Base-by-base conservation (phyloP, 2,329 filamentous ascomycete species). In the Monosporascus sp. region DNA sequence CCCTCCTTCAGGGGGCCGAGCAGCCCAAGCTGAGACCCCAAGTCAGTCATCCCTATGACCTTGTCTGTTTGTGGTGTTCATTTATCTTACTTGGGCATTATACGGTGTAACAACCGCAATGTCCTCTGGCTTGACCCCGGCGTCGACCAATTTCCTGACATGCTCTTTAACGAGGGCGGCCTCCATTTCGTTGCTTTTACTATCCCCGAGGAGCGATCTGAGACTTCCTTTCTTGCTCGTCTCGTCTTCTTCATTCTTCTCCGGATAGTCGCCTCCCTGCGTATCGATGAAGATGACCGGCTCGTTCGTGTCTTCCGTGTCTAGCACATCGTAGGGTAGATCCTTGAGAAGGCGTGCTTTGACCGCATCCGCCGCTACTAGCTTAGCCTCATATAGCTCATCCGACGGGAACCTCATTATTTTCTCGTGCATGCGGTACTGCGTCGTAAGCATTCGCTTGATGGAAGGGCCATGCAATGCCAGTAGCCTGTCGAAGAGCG, bases 71-170 rank as follows among this genome's bases (percentile, higher is more conserved):
- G 99, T 39, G 94, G 94, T 48, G 94, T 97, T 14, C 20, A 24
- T 17, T n/a, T 46, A 25, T 25, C 74, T 58, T 65, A 88, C 85
- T 79, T 94, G 94, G 15, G 90, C 94, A 72, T 97, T 97, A 73
- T 99, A 99, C 39, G 94, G 94, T 47, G 94, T 97, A 50, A 99
- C 85, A 14, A 97, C 86, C 1, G 93, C 94, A 63, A 99, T 92
- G 65, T 97, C 90, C 63, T 89, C 85, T 3, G 90, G 76, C 60
- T 79, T 84, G 31, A 99, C 82, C 1, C 94, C 94, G 1, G 90
- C 87, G 24, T 81, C 77, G n/a, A 96, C 81, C 41, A 99, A 75
- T 57, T 80, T 81, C 52, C 77, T 74, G 41, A 97, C 89, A 67
- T 99, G 93, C 64, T 83, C 77, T 55, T 79, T 83, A 6, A 96